Conservation (phyloP, 2,329 filamentous ascomycete genomes). For the Xylariomycetidae sp. region DNA sequence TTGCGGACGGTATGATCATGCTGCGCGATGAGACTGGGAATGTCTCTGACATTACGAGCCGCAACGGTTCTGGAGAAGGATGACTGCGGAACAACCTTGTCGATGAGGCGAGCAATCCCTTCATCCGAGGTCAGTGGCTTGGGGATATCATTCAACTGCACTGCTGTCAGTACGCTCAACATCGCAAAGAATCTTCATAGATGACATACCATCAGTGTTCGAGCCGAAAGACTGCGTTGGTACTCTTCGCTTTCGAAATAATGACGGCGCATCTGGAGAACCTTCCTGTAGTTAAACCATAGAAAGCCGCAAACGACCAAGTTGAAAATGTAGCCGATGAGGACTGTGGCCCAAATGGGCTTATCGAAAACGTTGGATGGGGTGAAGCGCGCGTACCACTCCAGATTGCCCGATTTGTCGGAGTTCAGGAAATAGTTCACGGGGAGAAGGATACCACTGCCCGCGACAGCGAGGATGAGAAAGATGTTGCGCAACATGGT, state of each 20-base stretch:
- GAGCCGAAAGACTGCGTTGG: conserved; percentile 76
- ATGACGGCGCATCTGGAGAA: conserved; percentile 62
- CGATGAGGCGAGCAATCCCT: conserved; percentile 77
- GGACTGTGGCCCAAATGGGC: conserved; percentile 53
- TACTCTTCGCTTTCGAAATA: conserved; percentile 88
- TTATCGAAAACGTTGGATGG: conserved; percentile 47
- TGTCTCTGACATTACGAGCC: conserved; percentile 84
- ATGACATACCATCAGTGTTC: conserved; percentile 55
- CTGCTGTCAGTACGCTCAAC: conserved; percentile 18
- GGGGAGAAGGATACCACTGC: conserved; percentile 73
- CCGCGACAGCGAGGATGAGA: conserved; percentile 62
- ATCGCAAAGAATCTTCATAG: not conserved
- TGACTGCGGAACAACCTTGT: conserved; percentile 70
- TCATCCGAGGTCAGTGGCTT: conserved; percentile 73
- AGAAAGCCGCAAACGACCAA: conserved; percentile 72
- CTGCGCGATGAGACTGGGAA: conserved; percentile 78
- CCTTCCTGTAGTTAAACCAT: conserved; percentile 81
- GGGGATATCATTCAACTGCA: conserved; percentile 78
- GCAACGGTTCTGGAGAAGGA: conserved; percentile 48
- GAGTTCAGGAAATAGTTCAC: conserved; percentile 59
- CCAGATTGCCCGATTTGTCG: conserved; percentile 23
- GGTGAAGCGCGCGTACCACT: conserved; percentile 55
- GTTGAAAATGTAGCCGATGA: conserved; percentile 61
- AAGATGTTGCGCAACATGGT: conserved; percentile 94
- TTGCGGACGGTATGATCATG: conserved; percentile 76